A percentile compares a stretch with the other conserved stretches of the same genome.
phyloP scores from a whole-genome alignment of 2,329 filamentous ascomycete species.

The Talaromyces atroroseus region DNA sequence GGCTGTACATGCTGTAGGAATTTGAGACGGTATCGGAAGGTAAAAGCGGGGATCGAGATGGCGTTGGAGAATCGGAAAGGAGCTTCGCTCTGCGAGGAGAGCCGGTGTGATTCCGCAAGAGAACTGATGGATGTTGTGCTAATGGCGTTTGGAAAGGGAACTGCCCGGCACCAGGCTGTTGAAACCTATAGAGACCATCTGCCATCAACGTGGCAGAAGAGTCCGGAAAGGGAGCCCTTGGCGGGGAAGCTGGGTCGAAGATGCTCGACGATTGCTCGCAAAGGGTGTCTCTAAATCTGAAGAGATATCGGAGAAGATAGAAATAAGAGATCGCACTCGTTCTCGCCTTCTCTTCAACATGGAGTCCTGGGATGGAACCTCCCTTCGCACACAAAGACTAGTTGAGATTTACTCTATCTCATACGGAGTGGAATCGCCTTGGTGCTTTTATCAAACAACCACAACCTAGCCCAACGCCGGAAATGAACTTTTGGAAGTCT shows the following conservation, averaged over 20 bases:
- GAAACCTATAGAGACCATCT: conserved; percentile 52
- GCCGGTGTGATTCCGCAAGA: conserved; percentile 27
- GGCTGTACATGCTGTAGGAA: conserved; percentile 44
- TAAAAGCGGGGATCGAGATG: conserved; percentile 43
- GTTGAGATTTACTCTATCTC: conserved; percentile 15
- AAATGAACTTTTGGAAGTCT: background rate
- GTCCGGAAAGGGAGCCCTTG: conserved; percentile 34
- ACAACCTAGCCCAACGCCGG: background rate
- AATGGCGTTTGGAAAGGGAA: conserved; percentile 45
- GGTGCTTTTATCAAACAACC: background rate
- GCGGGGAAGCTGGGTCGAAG: conserved; percentile 22
- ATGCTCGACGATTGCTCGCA: conserved; percentile 18
- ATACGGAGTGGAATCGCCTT: background rate
- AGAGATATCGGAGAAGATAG: conserved; percentile 20
- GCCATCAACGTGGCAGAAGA: conserved; percentile 49
- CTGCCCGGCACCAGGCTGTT: conserved; percentile 49
- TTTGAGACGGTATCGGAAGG: conserved; percentile 39
- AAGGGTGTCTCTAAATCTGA: background rate
- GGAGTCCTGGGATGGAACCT: conserved; percentile 35
- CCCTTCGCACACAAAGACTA: conserved; percentile 15
- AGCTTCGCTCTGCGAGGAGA: conserved; percentile 41
- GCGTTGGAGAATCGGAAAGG: conserved; percentile 43
- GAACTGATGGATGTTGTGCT: conserved; percentile 40
- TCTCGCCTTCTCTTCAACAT: conserved; percentile 48
- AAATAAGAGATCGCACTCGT: conserved; percentile 35